Percentiles rank a stretch among this genome's conserved stretches.
These are phyloP conservation scores for Tripidium arundinaceum DNA, from an alignment of 202 grass and related monocot species.

Conservation along the genomic window DNA sequence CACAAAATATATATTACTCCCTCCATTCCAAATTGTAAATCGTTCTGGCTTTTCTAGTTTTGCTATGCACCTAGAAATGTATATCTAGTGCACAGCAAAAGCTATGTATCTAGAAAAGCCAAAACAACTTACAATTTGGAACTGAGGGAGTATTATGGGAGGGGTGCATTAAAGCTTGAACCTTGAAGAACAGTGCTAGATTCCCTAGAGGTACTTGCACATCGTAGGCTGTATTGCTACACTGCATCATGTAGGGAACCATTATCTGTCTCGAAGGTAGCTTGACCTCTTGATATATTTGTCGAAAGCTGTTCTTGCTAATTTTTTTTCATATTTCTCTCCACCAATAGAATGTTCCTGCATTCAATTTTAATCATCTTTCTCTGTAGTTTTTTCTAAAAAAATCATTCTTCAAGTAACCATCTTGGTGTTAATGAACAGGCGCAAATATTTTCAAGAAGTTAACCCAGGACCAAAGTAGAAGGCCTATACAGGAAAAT, in stretches of 20 bases:
- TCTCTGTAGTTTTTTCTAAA: neutral
- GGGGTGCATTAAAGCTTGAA: neutral
- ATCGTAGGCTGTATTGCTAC: neutral
- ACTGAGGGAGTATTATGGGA: neutral
- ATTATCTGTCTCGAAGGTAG: conserved; percentile 5
- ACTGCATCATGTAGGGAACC: neutral
- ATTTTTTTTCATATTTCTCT: neutral
- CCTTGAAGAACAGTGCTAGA: conserved; percentile 7
- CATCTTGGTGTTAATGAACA: conserved; percentile 34
- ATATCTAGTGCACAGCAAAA: no score
- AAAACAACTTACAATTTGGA: neutral
- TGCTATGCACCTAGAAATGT: neutral
- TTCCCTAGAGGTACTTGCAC: neutral
- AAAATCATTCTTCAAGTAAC: conserved; percentile 30
- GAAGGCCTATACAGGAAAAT: conserved; percentile 22
- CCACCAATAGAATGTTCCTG: neutral
- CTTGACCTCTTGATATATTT: neutral
- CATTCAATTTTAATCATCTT: neutral
- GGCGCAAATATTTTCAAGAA: conserved; percentile 67
- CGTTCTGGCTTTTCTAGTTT: neutral
- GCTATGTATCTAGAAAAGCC: neutral
- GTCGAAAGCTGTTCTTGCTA: neutral
- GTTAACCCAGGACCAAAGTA: conserved; percentile 37
- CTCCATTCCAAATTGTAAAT: neutral
- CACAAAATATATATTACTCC: neutral